Conservation (phyloP, 176 grass and related monocot genomes). For the Guadua angustifolia region DNA sequence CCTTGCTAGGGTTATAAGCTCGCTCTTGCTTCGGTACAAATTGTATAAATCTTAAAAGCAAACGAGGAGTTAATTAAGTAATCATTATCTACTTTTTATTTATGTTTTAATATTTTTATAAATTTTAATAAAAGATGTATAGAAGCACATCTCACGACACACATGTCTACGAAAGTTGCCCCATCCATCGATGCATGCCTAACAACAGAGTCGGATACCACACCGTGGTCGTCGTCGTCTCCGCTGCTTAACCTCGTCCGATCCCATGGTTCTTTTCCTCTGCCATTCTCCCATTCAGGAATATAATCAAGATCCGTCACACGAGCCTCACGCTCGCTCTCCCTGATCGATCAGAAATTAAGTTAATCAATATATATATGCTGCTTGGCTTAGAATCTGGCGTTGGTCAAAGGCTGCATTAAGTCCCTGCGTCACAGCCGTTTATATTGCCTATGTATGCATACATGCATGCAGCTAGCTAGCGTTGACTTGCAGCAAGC, state of each 20-base stretch:
- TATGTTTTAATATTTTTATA: too few species aligned
- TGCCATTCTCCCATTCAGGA: not conserved
- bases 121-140: too few species aligned
- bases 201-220: not conserved
- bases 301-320: constrained; percentile 38
- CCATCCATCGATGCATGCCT: too few species aligned
- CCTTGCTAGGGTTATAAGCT: too few species aligned
- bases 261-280: not conserved
- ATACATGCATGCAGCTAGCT: not conserved
- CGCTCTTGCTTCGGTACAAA: too few species aligned
- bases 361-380: not conserved
- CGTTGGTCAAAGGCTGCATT: constrained; percentile 42
- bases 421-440: constrained; percentile 4
- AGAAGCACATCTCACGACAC: too few species aligned
- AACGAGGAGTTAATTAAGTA: too few species aligned
- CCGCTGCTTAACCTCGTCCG: not conserved
- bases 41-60: too few species aligned
- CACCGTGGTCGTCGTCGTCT: not conserved
- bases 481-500: constrained; percentile 37
- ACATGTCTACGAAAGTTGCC: too few species aligned
- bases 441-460: not conserved
- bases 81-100: too few species aligned
- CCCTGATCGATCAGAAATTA: constrained; percentile 11
- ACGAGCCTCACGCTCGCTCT: constrained; percentile 29
- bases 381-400: constrained; percentile 33